Conservation (phyloP, 2,329 filamentous ascomycete species). For the Aphanocladium album region DNA sequence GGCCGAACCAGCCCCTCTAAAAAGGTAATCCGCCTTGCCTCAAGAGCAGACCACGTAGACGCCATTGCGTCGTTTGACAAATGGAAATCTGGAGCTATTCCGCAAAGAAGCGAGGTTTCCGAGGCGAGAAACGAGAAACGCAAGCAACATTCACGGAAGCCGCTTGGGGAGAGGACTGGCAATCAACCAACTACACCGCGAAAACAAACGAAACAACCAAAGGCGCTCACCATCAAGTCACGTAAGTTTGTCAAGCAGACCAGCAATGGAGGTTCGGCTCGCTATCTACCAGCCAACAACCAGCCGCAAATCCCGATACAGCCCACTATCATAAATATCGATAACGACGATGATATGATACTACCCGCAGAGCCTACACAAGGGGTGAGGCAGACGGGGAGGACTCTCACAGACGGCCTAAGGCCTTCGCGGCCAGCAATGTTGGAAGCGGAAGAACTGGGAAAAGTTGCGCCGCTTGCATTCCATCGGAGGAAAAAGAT, state of each 20-base stretch:
- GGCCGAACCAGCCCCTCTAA: conserved; percentile 50
- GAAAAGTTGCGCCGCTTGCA: conserved; percentile 28
- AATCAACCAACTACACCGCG: conserved; percentile 17
- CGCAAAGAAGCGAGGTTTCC: conserved; percentile 33
- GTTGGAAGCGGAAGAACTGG: conserved; percentile 43
- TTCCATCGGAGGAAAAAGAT: conserved; percentile 49
- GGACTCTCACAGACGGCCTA: not conserved
- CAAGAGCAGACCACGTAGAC: conserved; percentile 55
- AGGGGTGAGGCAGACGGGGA: not conserved
- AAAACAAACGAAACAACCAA: not conserved
- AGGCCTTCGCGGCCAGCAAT: conserved; percentile 45
- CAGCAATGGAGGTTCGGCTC: conserved; percentile 20
- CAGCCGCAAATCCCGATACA: not conserved
- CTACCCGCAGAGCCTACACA: not conserved
- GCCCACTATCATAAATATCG: not conserved
- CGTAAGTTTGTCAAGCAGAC: conserved; percentile 28
- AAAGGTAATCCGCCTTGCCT: conserved; percentile 58
- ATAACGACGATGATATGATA: not conserved
- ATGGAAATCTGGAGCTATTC: conserved; percentile 52
- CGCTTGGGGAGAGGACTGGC: conserved; percentile 20
- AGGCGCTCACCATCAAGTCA: conserved; percentile 10
- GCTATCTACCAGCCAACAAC: not conserved
- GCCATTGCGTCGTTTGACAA: conserved; percentile 46
- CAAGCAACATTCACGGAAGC: conserved; percentile 11
- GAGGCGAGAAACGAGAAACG: conserved; percentile 18